phyloP scores from a whole-genome alignment of 1,284 basidiomycete genomes.

The Ceratobasidium sp. region DNA sequence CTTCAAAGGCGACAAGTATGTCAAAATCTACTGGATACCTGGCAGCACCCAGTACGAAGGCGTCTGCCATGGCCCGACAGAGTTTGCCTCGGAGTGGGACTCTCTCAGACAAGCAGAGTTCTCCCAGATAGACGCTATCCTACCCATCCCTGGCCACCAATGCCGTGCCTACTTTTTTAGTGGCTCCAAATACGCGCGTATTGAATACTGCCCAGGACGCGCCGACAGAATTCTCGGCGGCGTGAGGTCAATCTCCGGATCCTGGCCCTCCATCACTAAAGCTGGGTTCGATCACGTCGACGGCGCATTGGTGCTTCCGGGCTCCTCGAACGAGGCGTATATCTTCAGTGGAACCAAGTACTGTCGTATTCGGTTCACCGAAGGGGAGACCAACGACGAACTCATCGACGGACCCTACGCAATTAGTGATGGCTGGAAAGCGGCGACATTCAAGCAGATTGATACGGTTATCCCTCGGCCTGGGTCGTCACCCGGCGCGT shows the following conservation, averaged over 20 bases:
- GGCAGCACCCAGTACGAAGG: not conserved
- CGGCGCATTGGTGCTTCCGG: constrained; percentile 15
- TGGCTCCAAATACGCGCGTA: not conserved
- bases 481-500: not conserved
- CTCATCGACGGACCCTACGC: constrained; percentile 16
- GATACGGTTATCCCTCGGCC: constrained; percentile 26
- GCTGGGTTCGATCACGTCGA: constrained; percentile 26
- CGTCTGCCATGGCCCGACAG: constrained; percentile 20
- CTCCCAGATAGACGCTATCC: constrained; percentile 24
- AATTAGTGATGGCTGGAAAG: constrained; percentile 7
- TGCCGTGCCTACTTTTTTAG: constrained; percentile 30
- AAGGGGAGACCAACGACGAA: constrained; percentile 17
- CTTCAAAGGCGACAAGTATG: constrained; percentile 42
- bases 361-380: constrained; percentile 8
- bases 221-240: constrained; percentile 23
- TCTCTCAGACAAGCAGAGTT: constrained; percentile 29
- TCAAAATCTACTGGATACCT: constrained; percentile 32
- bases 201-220: constrained; percentile 20
- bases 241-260: not conserved
- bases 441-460: not conserved
- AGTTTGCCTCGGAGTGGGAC: constrained; percentile 26
- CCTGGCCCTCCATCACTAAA: constrained; percentile 18
- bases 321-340: constrained; percentile 9
- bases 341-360: constrained; percentile 28
- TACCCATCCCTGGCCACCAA: constrained; percentile 26